phyloP scores from a whole-genome alignment of 139 green algal species.

The Tetradesmus obliquus region DNA sequence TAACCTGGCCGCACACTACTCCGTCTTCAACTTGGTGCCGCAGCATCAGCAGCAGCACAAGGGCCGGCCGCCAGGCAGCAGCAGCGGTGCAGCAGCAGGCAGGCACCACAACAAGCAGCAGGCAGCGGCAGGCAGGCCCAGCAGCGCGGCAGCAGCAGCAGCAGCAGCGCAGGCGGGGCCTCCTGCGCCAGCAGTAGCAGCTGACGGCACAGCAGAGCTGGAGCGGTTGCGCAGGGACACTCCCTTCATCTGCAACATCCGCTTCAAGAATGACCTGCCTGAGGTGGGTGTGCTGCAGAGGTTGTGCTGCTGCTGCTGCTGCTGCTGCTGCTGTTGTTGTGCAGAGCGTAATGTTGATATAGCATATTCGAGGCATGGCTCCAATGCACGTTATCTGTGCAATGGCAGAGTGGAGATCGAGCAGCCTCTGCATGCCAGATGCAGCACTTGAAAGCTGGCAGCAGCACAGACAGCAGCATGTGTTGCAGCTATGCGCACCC shows the following conservation, averaged over 20 bases:
- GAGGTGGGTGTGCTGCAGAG: conserved; percentile 51
- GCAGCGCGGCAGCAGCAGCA: conserved; percentile 8
- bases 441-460: too few relatives aligned
- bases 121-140: neutral
- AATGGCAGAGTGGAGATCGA: neutral
- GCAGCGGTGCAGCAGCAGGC: neutral
- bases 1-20: too few relatives aligned
- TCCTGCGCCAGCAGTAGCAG: conserved; percentile 11
- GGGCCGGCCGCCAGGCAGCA: neutral
- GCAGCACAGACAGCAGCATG: too few relatives aligned
- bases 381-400: neutral
- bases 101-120: neutral
- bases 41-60: conserved; percentile 18
- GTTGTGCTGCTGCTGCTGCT: neutral
- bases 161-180: neutral
- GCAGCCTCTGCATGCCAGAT: too few relatives aligned
- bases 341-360: too few relatives aligned
- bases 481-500: too few relatives aligned
- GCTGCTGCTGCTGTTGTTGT: neutral
- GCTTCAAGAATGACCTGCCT: conserved; percentile 71
- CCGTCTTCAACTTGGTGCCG: too few relatives aligned
- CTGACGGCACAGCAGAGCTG: conserved; percentile 3
- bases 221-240: conserved; percentile 56
- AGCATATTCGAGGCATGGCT: neutral
- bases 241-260: conserved; percentile 72